A percentile compares a stretch with the other conserved stretches of the same genome.
These are phyloP conservation scores for Candida germanica DNA, from an alignment of 805 yeast species.

Conservation along the genomic window DNA sequence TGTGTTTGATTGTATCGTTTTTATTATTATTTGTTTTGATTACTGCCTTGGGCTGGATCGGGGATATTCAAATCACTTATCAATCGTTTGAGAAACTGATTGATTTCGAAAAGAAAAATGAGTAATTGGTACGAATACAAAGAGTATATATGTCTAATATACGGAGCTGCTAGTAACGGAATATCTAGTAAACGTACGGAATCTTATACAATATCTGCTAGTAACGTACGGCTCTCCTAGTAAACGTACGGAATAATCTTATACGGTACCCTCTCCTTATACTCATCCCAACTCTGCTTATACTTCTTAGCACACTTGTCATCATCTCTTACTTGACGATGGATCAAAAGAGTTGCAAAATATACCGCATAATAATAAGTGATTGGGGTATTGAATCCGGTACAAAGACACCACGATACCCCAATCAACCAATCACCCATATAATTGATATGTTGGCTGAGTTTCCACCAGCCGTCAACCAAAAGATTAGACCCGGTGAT, in stretches of 20 bases:
- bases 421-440: constrained; percentile 95
- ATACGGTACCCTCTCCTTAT: constrained; percentile 78
- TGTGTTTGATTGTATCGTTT: constrained; percentile 64
- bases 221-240: no score
- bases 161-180: no score
- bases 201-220: no score
- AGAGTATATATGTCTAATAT: no score
- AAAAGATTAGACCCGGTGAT: constrained; percentile 75
- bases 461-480: constrained; percentile 95
- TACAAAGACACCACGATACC: constrained; percentile 87
- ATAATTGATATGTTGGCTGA: constrained; percentile 89
- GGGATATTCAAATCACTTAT: constrained; percentile 72
- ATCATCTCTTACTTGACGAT: constrained; percentile 90
- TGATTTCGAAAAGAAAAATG: constrained; percentile 48
- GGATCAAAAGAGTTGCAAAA: constrained; percentile 77
- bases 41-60: constrained; percentile 69
- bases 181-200: no score
- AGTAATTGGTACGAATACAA: no score
- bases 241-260: constrained; percentile 87
- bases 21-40: constrained; percentile 55
- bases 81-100: constrained; percentile 74
- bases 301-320: constrained; percentile 85
- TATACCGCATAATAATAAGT: constrained; percentile 86
- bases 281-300: constrained; percentile 81
- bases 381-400: constrained; percentile 75